These are phyloP conservation scores for Pseudomicrostroma phylloplanum DNA, from an alignment of 1,284 basidiomycete genomes.

Conservation along the genomic window DNA sequence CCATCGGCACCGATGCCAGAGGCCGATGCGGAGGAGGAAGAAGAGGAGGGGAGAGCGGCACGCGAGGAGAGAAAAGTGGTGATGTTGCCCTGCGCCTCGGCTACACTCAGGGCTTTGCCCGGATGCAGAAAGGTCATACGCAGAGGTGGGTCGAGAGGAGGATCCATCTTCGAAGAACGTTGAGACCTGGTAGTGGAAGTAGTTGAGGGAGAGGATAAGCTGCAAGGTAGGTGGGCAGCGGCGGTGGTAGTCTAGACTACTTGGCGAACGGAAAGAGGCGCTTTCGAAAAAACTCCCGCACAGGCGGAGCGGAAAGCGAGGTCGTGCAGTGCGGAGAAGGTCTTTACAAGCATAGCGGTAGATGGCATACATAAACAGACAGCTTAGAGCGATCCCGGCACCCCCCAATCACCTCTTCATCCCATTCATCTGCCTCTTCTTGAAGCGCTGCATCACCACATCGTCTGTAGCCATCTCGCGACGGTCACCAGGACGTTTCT, in stretches of 20 bases:
- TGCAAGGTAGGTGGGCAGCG: too few relatives aligned
- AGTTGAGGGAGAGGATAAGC: too few relatives aligned
- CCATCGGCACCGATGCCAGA: not conserved
- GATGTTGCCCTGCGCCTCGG: conserved; percentile 2
- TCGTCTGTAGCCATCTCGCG: conserved; percentile 84
- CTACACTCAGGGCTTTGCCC: not conserved
- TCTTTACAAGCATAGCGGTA: too few relatives aligned
- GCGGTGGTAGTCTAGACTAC: too few relatives aligned
- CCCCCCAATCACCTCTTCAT: conserved; percentile 13
- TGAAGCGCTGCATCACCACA: conserved; percentile 61
- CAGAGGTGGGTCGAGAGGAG: conserved; percentile 3
- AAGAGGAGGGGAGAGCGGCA: not conserved
- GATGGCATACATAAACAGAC: too few relatives aligned
- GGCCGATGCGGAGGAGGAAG: not conserved
- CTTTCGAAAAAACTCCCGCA: too few relatives aligned
- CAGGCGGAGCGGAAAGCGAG: too few relatives aligned
- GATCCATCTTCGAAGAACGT: not conserved
- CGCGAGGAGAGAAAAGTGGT: not conserved
- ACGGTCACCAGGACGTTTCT: conserved; percentile 53
- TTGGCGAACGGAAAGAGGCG: too few relatives aligned
- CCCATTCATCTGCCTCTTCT: conserved; percentile 22
- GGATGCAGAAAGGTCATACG: conserved; percentile 3
- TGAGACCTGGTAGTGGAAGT: too few relatives aligned
- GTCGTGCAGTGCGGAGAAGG: too few relatives aligned
- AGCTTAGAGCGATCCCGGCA: too few relatives aligned